phyloP scores from a whole-genome alignment of 805 yeast species.

The Saturnispora halmiae region DNA sequence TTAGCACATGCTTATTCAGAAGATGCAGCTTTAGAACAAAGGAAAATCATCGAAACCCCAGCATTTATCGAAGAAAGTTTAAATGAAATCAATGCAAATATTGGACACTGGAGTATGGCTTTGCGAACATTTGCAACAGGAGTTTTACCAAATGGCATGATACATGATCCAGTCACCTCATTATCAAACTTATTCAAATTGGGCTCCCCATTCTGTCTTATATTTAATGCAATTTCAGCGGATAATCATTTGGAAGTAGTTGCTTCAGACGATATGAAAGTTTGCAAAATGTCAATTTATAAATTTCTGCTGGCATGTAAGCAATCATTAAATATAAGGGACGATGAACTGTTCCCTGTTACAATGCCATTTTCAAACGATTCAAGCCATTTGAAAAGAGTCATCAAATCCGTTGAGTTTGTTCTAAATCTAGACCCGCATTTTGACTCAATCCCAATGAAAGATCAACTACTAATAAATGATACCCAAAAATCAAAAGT shows the following conservation, averaged over 20 bases:
- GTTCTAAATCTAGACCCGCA: conserved; percentile 49
- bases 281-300: conserved; percentile 83
- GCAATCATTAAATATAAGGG: conserved; percentile 60
- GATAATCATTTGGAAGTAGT: conserved; percentile 45
- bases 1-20: conserved; percentile 61
- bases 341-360: conserved; percentile 79
- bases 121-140: conserved; percentile 66
- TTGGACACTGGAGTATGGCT: conserved; percentile 29
- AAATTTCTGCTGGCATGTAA: conserved; percentile 85
- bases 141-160: conserved; percentile 59
- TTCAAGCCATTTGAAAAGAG: conserved; percentile 67
- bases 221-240: conserved; percentile 62
- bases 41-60: conserved; percentile 26
- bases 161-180: conserved; percentile 89
- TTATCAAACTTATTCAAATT: conserved; percentile 82
- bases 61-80: conserved; percentile 5
- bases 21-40: conserved; percentile 64
- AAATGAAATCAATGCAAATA: background rate
- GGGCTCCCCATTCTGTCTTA: conserved; percentile 83
- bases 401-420: conserved; percentile 60
- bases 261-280: conserved; percentile 70
- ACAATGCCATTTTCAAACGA: conserved; percentile 81
- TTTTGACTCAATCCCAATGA: conserved; percentile 17
- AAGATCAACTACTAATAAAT: conserved; percentile 27
- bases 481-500: conserved; percentile 62